phyloP scores from a whole-genome alignment of 805 yeast species.

The Wickerhamiella slavikovae region DNA sequence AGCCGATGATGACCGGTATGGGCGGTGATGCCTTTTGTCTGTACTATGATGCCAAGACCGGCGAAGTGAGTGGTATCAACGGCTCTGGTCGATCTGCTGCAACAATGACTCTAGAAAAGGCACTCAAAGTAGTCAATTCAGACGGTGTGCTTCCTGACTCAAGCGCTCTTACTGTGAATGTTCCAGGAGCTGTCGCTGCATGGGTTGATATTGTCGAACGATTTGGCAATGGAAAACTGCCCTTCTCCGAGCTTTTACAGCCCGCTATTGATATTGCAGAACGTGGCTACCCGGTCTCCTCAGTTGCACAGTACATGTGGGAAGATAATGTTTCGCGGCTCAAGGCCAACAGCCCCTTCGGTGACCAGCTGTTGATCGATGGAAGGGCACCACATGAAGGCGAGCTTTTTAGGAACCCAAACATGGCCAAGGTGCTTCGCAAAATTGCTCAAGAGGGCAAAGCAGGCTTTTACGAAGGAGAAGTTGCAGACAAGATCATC shows the following conservation, averaged over 20 bases:
- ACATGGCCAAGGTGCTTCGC: slow-evolving; percentile 32
- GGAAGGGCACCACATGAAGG: slow-evolving; percentile 36
- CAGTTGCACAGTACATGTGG: slow-evolving; percentile 36
- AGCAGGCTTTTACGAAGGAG: slow-evolving; percentile 49
- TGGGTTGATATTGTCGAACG: slow-evolving; percentile 49
- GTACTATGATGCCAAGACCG: slow-evolving; percentile 29
- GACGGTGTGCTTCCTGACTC: slow-evolving; percentile 28
- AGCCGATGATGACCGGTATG: slow-evolving; percentile 22
- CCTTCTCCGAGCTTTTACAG: slow-evolving; percentile 28
- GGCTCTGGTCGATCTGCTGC: slow-evolving; percentile 58
- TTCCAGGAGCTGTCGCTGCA: slow-evolving; percentile 66
- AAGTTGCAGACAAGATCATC: slow-evolving; percentile 45
- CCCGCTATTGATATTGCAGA: slow-evolving; percentile 41
- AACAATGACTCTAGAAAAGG: slow-evolving; percentile 26
- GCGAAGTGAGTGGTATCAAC: slow-evolving; percentile 42
- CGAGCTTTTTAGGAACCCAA: slow-evolving; percentile 30
- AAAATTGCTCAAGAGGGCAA: slow-evolving; percentile 35
- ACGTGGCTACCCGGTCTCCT: slow-evolving; percentile 42
- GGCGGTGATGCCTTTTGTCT: slow-evolving; percentile 34
- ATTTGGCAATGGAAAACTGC: slow-evolving; percentile 56
- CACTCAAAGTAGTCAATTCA: slow-evolving; percentile 21
- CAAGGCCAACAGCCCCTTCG: slow-evolving; percentile 17
- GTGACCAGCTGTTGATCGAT: slow-evolving; percentile 17
- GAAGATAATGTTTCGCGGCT: slow-evolving; percentile 22
- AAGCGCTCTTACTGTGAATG: slow-evolving; percentile 42